Base-by-base conservation (phyloP, 169 alveolate species). In the Sarcocystis neurona region DNA sequence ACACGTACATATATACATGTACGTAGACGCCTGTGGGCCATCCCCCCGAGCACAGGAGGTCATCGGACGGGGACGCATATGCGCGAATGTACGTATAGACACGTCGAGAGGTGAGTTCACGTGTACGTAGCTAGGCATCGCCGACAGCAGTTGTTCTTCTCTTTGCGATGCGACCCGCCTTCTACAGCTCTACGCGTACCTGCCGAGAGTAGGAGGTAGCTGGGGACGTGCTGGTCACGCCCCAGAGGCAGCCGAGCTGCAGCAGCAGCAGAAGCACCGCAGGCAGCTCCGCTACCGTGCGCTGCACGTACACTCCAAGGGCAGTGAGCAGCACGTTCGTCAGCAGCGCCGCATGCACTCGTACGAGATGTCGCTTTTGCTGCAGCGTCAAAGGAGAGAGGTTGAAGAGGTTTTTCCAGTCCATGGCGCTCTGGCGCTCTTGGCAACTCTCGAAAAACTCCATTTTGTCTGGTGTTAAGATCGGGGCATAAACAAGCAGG, bases 221-320 rank as follows among this genome's bases (percentile, higher is more conserved):
- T n/a, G n/a, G n/a, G n/a, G n/a, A n/a, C n/a, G n/a, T n/a, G 82
- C 82, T 72, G 2, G 82, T 10, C 50, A 86, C 70, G 1, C 70
- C 85, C 68, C 78, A 23, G 10, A 53, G 53, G 37, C 86, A 72
- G 34, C 41, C 56, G 18, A 74, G 30, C 46, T 79, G 79, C 23
- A 86, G 79, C 32, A 68, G 18, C 0, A 86, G 70, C 0, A 48
- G 72, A 32, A 86, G 90, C 47, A 84, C 20, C 44, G 79, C 27
- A 3, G 90, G 90, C 12, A 86, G 68, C 60, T 56, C 63, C 0
- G 68, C 0, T 37, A 43, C 15, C 10, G 20, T 46, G 56, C 48
- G 90, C 56, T 86, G 90, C 34, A 37, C 85, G 66, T 86, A 86
- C 66, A 86, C 90, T 58, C 90, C 90, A 43, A 39, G 72, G 0